Base-by-base conservation (phyloP, 768 basidiomycete species). In the Leccinellum albellum region DNA sequence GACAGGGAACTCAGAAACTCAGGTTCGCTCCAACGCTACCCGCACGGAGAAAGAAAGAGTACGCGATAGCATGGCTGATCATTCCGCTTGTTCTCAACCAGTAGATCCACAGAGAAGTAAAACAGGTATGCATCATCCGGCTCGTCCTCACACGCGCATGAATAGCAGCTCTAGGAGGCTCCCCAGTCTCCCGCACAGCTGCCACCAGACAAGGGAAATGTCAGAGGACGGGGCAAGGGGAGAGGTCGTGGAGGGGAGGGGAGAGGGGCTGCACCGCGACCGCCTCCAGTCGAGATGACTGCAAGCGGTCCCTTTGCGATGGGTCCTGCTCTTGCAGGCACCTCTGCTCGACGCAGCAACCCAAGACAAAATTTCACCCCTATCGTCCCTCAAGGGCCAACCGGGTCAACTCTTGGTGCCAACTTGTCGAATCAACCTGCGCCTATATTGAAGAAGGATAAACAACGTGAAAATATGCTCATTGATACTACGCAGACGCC, bases 241-340 rank as follows among this genome's bases (percentile, higher is more conserved):
- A 73, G 77, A 37, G 82, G 85, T 7, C 68, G 80, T 53, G 82
- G 83, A n/a, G 71, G 79, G 12, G 84, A 82, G 48, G 73, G 80
- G 32, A 82, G 80, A 44, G 81, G 75, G 4, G 63, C 73, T 0
- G 65, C 73, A 61, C 82, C 76, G 15, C 66, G 73, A 26, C 80
- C 79, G 0, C 74, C 85, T 48, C 72, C 80, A 2, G 75, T 75
- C 7, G 86, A 89, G 73, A 90, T 93, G 90, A 87, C 82, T 17
- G 91, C 91, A 1, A 91, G 88, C 65, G 91, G 91, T 4, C 91
- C 91, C 14, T 93, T 93, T 64, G 89, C 91, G 20, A 86, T 93
- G 84, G 91, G 91, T 21, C 91, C 91, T 32, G 79, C 88, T 23
- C 77, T 89, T 62, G 81, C 81, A 9, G 86, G 87, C 29, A 78